phyloP scores from a whole-genome alignment of 495 filamentous ascomycete species.

The Penicillium fimorum region DNA sequence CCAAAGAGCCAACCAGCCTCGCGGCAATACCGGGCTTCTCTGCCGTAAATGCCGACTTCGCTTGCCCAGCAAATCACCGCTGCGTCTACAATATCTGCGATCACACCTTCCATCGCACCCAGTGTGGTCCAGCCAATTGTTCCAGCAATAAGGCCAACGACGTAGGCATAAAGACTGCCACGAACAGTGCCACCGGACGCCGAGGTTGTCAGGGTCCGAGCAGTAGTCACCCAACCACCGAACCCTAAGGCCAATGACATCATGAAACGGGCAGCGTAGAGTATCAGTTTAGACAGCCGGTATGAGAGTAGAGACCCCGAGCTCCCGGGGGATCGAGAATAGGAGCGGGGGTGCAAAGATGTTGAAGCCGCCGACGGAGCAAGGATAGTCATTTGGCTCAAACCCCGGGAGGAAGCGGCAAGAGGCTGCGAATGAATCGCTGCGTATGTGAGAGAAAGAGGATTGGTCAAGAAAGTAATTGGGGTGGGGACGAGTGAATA shows the following conservation, averaged over 20 bases:
- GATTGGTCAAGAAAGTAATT: conserved; percentile 80
- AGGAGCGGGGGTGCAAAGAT: conserved; percentile 46
- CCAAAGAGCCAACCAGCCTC: conserved; percentile 84
- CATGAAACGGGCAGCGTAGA: conserved; percentile 85
- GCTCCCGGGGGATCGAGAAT: conserved; percentile 40
- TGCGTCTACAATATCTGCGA: conserved; percentile 90
- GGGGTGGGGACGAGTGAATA: conserved; percentile 82
- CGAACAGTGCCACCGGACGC: conserved; percentile 53
- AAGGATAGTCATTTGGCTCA: conserved; percentile 76
- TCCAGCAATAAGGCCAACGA: conserved; percentile 86
- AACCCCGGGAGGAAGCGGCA: conserved; percentile 66
- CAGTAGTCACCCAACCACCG: conserved; percentile 95
- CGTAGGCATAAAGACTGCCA: conserved; percentile 93
- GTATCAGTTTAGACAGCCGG: conserved; percentile 82
- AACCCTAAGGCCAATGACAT: conserved; percentile 88
- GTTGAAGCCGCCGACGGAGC: conserved; percentile 57
- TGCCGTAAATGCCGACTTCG: conserved; percentile 66
- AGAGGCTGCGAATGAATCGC: conserved; percentile 91
- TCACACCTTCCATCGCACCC: conserved; percentile 91
- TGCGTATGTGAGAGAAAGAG: conserved; percentile 85
- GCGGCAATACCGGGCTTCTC: conserved; percentile 77
- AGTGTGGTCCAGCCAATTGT: conserved; percentile 94
- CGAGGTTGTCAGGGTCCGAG: conserved; percentile 62
- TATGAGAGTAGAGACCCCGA: conserved; percentile 63
- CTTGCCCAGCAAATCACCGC: conserved; percentile 91